Conservation (phyloP, 2,329 filamentous ascomycete genomes). For the Colletotrichum sp. region DNA sequence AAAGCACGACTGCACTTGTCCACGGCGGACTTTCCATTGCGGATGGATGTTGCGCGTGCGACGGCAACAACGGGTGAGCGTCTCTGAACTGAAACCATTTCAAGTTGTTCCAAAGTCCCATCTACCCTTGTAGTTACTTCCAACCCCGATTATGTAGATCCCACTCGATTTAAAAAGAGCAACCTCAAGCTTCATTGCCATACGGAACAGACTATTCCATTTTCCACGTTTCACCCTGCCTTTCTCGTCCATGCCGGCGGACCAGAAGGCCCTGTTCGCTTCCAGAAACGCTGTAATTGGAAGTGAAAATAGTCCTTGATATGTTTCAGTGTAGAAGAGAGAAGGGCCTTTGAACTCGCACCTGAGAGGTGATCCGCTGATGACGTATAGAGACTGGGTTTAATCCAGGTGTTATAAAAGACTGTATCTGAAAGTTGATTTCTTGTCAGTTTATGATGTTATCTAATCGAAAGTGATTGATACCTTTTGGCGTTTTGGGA, state of each 20-base stretch:
- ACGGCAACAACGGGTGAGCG: too few species aligned
- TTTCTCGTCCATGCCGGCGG: neutral
- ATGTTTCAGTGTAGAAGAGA: too few species aligned
- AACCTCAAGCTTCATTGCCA: neutral
- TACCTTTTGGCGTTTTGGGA: too few species aligned
- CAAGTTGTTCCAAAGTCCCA: neutral
- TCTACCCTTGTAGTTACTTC: neutral
- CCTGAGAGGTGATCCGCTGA: too few species aligned
- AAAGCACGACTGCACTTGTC: neutral
- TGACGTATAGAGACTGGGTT: too few species aligned
- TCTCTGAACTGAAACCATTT: neutral
- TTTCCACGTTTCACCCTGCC: neutral
- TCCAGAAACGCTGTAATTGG: too few species aligned
- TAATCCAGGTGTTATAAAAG: too few species aligned
- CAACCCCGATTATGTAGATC: neutral
- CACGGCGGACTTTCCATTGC: neutral
- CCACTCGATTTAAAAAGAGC: neutral
- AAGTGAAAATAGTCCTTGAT: too few species aligned
- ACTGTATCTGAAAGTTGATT: too few species aligned
- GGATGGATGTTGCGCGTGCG: neutral
- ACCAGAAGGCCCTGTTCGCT: neutral
- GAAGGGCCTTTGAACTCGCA: too few species aligned
- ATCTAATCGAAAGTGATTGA: too few species aligned
- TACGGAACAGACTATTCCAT: neutral
- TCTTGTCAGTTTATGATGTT: too few species aligned